phyloP scores from a whole-genome alignment of 1,139 yeast species.

The Pichia cactophila region DNA sequence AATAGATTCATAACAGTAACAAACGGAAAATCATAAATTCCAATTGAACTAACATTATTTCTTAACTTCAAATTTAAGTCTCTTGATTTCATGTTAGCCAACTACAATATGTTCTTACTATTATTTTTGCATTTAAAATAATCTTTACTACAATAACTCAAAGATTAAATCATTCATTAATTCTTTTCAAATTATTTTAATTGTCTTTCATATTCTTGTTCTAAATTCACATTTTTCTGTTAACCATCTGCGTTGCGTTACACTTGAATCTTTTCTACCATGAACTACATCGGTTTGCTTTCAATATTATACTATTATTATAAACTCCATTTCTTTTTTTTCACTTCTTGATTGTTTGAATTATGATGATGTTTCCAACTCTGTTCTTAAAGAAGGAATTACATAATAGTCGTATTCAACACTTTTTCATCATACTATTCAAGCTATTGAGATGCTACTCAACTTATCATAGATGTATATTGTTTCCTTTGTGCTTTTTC shows the following conservation, averaged over 20 bases:
- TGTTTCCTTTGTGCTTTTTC: slow-evolving; percentile 10
- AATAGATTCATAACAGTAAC: slow-evolving; percentile 6
- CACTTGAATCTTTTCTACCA: slow-evolving; percentile 14
- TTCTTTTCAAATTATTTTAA: background rate
- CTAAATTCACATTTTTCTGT: slow-evolving; percentile 4
- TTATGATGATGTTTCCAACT: background rate
- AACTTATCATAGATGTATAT: background rate
- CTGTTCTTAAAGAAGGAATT: background rate
- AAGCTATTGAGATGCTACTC: background rate
- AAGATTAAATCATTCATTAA: background rate
- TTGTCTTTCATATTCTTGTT: slow-evolving; percentile 1
- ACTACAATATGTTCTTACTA: background rate
- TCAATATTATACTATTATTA: background rate
- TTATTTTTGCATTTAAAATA: background rate
- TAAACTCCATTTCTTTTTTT: background rate
- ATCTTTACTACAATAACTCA: background rate
- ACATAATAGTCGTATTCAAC: background rate
- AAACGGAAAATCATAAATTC: slow-evolving; percentile 1
- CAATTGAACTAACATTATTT: background rate
- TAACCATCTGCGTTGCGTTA: slow-evolving; percentile 10
- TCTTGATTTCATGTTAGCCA: background rate
- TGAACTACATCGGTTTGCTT: slow-evolving; percentile 13
- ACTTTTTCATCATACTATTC: background rate
- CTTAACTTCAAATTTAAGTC: background rate
- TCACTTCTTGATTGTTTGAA: background rate